Base-by-base conservation (phyloP, 345 rosid genomes). In the Rhizophora apiculata region DNA sequence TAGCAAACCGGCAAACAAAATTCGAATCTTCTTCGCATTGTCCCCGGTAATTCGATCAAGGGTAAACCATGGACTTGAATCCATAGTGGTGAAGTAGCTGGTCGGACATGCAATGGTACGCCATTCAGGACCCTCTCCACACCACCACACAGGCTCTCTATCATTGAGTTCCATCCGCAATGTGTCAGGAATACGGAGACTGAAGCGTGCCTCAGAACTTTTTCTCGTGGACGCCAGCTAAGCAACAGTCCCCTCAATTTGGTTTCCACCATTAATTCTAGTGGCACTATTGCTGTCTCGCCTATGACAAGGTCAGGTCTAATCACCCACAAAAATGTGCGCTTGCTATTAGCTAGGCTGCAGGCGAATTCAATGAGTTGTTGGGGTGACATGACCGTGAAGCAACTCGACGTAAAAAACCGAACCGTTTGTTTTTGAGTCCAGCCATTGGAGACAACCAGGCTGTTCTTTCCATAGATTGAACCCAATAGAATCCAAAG, bases 321-420 rank as follows among this genome's bases (percentile, higher is more conserved):
- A 19, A 78, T 69, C 0, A 78, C 72, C 81, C 81, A 78, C 6
- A 78, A 65, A 27, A 73, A 73, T 0, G 21, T 0, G 11, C 8
- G 31, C 48, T 61, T 73, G 60, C 65, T 46, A 26, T 78, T 78
- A 0, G 81, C 74, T 18, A 73, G 68, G 27, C 81, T 71, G 72
- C 77, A 69, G 5, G 77, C 64, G 20, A 73, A 73, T 65, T 78
- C 77, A 1, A 64, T n/a, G 0, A 78, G 39, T 34, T 73, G 77
- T 0, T 69, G 51, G 4, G 52, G 9, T 20, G 74, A 60, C 64
- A 78, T 65, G 31, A 43, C 71, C 0, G 76, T 59, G 24, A 70
- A 22, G 22, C 67, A 62, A 6, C 73, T 72, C 57, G 52, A 67
- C 70, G 18, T 67, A 67, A 36, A 67, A 24, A 32, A 67, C 62